These are phyloP conservation scores for Mucor indicus DNA, from an alignment of 371 early-diverging fungal genomes.

Conservation along the genomic window DNA sequence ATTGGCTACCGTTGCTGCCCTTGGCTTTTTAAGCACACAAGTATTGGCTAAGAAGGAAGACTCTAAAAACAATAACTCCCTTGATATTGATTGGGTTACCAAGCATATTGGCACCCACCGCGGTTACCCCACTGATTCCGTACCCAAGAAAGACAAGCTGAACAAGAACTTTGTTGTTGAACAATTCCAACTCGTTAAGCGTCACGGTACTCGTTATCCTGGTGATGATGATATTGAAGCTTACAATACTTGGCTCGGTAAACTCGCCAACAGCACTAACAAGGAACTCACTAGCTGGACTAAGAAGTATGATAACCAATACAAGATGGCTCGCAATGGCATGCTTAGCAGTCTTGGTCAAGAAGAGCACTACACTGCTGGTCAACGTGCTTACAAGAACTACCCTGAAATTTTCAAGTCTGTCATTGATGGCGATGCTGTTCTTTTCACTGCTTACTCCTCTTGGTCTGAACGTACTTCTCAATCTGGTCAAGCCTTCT, in stretches of 20 bases:
- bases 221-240: conserved; percentile 10
- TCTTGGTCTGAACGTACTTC: conserved; percentile 8
- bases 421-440: conserved; percentile 2
- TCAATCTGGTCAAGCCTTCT: conserved; percentile 18
- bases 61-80: background rate
- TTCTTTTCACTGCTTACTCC: conserved; percentile 6
- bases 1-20: background rate
- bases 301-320: conserved; percentile 11
- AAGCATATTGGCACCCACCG: background rate
- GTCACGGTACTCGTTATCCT: conserved; percentile 32
- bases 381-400: conserved; percentile 15
- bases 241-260: conserved; percentile 4
- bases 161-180: background rate
- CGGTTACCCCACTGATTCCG: background rate
- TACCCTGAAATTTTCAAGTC: conserved; percentile 9
- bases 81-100: background rate
- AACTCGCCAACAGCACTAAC: background rate
- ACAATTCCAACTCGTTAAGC: conserved; percentile 24
- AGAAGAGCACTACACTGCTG: conserved; percentile 21
- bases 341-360: conserved; percentile 19
- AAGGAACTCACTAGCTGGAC: conserved; percentile 10
- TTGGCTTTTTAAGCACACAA: background rate
- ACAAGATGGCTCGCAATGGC: conserved; percentile 1
- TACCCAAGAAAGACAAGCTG: background rate
- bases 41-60: background rate